Evolutionary conservation across 2,329 filamentous ascomycete genomes (phyloP).

Genomic region (Fusarium metavorans): DNA sequence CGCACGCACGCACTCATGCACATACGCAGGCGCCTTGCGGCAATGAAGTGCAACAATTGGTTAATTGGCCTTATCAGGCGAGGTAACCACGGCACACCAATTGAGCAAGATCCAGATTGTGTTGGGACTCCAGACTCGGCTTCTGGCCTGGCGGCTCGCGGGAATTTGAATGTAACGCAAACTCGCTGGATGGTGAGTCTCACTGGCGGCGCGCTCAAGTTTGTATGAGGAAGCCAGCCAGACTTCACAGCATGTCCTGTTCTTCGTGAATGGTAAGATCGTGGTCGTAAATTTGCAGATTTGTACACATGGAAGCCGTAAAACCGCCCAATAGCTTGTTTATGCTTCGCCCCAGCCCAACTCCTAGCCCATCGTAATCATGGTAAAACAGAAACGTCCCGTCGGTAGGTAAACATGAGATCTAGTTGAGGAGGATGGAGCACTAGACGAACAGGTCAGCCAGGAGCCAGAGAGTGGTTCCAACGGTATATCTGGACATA

Average conservation of each 20-base stretch:
- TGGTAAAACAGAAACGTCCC: constrained; percentile 27
- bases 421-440: constrained; percentile 54
- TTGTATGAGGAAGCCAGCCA: neutral
- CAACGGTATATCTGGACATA: constrained; percentile 55
- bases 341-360: constrained; percentile 24
- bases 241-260: constrained; percentile 4
- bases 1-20: neutral
- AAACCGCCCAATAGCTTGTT: constrained; percentile 12
- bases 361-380: constrained; percentile 40
- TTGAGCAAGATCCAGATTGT: neutral
- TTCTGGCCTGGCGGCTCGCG: constrained; percentile 2
- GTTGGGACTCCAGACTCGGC: constrained; percentile 1
- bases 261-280: constrained; percentile 16
- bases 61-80: neutral
- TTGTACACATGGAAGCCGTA: constrained; percentile 21
- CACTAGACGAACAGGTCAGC: constrained; percentile 39
- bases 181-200: neutral
- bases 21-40: neutral
- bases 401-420: constrained; percentile 24
- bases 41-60: neutral
- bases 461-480: neutral
- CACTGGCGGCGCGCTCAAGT: neutral
- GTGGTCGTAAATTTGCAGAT: constrained; percentile 16
- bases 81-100: neutral
- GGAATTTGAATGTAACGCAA: constrained; percentile 23